Conservation (phyloP, 129 eudicot species). For the Saussurea involucrata region DNA sequence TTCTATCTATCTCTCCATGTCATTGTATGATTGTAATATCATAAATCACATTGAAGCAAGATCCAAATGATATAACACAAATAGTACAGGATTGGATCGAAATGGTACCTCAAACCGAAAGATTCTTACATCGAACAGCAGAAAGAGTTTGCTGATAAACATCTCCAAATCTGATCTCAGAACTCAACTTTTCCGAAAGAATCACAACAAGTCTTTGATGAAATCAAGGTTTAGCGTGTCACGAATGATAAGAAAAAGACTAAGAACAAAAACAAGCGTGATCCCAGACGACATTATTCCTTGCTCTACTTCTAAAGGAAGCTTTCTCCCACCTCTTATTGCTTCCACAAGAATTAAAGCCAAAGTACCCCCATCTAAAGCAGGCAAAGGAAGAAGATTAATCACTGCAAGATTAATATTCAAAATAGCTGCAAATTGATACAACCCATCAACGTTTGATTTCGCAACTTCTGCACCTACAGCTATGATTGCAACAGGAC, state of each 20-base stretch:
- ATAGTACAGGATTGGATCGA: conserved; percentile 13
- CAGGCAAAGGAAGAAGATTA: conserved; percentile 89
- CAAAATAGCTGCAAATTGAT: conserved; percentile 85
- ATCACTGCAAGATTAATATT: conserved; percentile 92
- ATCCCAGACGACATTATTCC: conserved; percentile 93
- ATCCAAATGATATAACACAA: conserved; percentile 29
- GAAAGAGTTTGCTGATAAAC: neutral
- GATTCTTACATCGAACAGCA: neutral
- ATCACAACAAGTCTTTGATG: conserved; percentile 66
- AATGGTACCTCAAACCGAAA: conserved; percentile 12
- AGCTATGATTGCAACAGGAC: conserved; percentile 91
- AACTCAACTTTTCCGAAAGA: neutral
- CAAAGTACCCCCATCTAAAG: conserved; percentile 87
- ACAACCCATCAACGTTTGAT: conserved; percentile 68
- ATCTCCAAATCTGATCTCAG: neutral
- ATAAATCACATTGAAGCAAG: conserved; percentile 1
- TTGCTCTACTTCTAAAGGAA: conserved; percentile 78
- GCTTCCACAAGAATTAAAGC: conserved; percentile 83
- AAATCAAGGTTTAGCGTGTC: conserved; percentile 89
- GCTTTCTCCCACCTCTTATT: conserved; percentile 67
- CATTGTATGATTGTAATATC: conserved; percentile 1
- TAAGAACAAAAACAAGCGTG: conserved; percentile 64
- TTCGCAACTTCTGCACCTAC: conserved; percentile 97
- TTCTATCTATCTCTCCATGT: conserved; percentile 5
- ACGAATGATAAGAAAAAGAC: conserved; percentile 68